phyloP scores from a whole-genome alignment of 2,329 filamentous ascomycete genomes.

The Fusarium sp. region DNA sequence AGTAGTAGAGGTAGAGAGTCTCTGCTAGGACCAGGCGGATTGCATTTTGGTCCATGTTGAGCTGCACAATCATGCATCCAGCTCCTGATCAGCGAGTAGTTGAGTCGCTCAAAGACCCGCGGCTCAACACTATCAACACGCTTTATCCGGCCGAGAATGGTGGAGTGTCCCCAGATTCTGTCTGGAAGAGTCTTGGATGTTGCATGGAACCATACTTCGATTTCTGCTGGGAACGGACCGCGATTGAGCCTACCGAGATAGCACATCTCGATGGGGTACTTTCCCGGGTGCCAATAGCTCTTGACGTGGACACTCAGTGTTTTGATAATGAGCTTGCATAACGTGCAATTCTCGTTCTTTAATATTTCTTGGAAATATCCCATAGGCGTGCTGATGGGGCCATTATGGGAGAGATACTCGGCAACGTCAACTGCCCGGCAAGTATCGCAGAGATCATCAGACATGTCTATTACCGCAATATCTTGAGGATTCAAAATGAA shows the following conservation, averaged over 20 bases:
- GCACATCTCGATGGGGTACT: not conserved
- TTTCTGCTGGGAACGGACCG: not conserved
- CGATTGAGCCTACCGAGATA: not conserved
- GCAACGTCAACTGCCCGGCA: not conserved
- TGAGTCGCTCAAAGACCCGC: not conserved
- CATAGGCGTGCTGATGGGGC: not conserved
- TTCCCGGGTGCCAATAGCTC: not conserved
- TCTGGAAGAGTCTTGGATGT: not conserved
- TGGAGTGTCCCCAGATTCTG: not conserved
- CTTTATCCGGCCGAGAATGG: not conserved
- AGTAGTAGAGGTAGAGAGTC: not conserved
- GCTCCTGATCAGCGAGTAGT: not conserved
- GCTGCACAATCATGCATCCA: not conserved
- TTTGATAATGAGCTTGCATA: not conserved
- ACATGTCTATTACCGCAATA: not conserved
- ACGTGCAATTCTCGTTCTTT: not conserved
- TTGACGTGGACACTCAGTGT: not conserved
- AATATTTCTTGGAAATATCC: not conserved
- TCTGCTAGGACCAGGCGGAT: not conserved
- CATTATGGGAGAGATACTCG: not conserved
- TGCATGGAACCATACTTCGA: not conserved
- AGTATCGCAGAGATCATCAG: not conserved
- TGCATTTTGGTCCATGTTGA: not conserved
- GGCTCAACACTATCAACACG: not conserved
- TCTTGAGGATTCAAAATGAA: not conserved